These are phyloP conservation scores for Hygrophorus pudorinus DNA, from an alignment of 768 basidiomycete genomes.

Conservation along the genomic window DNA sequence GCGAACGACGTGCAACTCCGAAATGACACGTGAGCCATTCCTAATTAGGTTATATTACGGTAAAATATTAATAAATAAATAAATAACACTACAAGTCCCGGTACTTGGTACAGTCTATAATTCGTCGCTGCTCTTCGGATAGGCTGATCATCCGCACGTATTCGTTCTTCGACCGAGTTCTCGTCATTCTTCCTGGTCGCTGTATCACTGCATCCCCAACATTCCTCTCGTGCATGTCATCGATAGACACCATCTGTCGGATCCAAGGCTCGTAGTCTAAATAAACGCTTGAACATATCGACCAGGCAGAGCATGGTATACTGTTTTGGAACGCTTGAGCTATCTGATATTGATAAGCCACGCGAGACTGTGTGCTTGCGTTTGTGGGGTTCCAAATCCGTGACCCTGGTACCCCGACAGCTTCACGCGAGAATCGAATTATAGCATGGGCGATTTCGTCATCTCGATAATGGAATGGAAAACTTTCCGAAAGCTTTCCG, in stretches of 20 bases:
- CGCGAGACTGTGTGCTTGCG: constrained; percentile 30
- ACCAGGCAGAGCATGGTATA: too few species aligned
- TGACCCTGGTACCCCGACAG: constrained; percentile 23
- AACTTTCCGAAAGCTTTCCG: too few species aligned
- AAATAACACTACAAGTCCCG: too few species aligned
- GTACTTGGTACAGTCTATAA: too few species aligned
- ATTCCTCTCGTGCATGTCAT: constrained; percentile 42
- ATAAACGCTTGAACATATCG: too few species aligned
- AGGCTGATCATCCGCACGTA: constrained; percentile 36
- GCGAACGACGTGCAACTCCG: constrained; percentile 6
- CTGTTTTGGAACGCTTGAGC: constrained; percentile 38
- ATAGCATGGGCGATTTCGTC: constrained; percentile 48
- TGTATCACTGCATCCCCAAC: constrained; percentile 13
- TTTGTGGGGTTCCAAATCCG: constrained; percentile 21
- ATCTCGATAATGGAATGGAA: constrained; percentile 24
- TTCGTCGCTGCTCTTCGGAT: constrained; percentile 22
- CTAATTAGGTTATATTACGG: too few species aligned
- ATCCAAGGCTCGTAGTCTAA: constrained; percentile 68
- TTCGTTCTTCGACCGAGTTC: constrained; percentile 47
- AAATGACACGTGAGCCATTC: constrained; percentile 21
- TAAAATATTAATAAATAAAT: too few species aligned
- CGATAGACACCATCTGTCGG: constrained; percentile 50
- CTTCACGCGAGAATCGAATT: constrained; percentile 36
- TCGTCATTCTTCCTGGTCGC: constrained; percentile 34
- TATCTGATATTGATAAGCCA: constrained; percentile 33